phyloP scores from a whole-genome alignment of 768 basidiomycete genomes.

The Boletus reticuloceps region DNA sequence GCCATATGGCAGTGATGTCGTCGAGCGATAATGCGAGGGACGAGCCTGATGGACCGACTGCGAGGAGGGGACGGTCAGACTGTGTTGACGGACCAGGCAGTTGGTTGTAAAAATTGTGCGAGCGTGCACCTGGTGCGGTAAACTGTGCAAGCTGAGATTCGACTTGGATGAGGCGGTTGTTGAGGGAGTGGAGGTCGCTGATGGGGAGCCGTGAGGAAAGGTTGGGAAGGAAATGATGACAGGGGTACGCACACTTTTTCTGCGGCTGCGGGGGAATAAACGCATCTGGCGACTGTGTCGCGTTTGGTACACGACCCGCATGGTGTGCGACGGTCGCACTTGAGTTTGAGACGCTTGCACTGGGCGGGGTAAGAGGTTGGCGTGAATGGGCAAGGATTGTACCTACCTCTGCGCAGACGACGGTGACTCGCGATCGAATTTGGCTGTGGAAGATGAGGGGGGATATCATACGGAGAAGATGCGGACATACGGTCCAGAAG shows the following conservation, averaged over 20 bases:
- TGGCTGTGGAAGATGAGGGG: slow-evolving; percentile 39
- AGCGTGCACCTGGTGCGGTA: slow-evolving; percentile 30
- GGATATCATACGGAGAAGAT: not conserved
- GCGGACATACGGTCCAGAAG: slow-evolving; percentile 33
- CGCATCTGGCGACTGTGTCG: slow-evolving; percentile 67
- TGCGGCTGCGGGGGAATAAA: slow-evolving; percentile 78
- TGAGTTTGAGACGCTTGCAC: slow-evolving; percentile 88
- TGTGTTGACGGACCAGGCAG: slow-evolving; percentile 9
- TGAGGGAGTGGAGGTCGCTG: slow-evolving; percentile 79
- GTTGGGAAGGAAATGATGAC: not conserved
- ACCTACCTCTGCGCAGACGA: slow-evolving; percentile 77
- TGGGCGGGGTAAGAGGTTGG: slow-evolving; percentile 27
- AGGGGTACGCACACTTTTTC: slow-evolving; percentile 70
- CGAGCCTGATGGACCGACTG: slow-evolving; percentile 38
- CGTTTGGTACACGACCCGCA: slow-evolving; percentile 80
- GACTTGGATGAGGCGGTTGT: slow-evolving; percentile 73
- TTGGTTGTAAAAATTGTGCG: slow-evolving; percentile 19
- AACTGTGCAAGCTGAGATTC: slow-evolving; percentile 59
- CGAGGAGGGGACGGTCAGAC: slow-evolving; percentile 33
- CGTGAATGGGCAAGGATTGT: not conserved
- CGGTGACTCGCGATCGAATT: slow-evolving; percentile 74
- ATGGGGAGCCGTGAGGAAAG: not conserved
- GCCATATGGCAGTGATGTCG: slow-evolving; percentile 60
- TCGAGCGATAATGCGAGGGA: slow-evolving; percentile 54
- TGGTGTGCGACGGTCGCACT: slow-evolving; percentile 76